Conservation (phyloP, 2,329 filamentous ascomycete genomes). For the Diaporthe caulivora region DNA sequence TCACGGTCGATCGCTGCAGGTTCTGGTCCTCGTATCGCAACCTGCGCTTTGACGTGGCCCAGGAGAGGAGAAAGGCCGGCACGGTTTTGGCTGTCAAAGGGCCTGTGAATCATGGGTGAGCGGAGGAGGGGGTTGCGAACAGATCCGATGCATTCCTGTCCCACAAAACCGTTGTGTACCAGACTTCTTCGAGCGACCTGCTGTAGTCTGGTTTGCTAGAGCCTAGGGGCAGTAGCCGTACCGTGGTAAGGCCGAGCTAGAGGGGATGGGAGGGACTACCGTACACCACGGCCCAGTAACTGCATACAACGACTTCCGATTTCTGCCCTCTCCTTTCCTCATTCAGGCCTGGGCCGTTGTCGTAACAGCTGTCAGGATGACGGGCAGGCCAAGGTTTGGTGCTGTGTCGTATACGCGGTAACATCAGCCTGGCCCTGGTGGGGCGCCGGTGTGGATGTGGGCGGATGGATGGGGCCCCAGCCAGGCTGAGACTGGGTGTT, state of each 20-base stretch:
- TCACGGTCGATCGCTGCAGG: neutral
- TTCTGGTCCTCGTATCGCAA: neutral
- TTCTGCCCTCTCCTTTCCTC: neutral
- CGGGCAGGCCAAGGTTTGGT: slow-evolving; percentile 1
- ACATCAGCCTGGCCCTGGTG: neutral
- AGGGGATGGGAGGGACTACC: neutral
- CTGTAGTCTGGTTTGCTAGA: neutral
- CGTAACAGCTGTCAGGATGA: slow-evolving; percentile 21
- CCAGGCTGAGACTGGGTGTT: neutral
- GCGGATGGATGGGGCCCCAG: neutral
- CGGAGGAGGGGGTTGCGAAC: too few relatives aligned
- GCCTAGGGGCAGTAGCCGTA: neutral
- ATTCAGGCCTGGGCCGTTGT: neutral
- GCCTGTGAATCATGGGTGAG: neutral
- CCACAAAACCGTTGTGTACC: neutral
- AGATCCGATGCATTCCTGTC: neutral
- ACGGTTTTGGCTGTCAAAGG: neutral
- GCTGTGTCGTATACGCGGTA: neutral
- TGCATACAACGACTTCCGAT: slow-evolving; percentile 6
- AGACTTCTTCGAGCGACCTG: neutral
- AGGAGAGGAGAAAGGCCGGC: neutral
- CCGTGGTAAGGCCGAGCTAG: slow-evolving; percentile 1
- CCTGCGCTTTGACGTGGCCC: slow-evolving; percentile 11
- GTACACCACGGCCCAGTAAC: neutral
- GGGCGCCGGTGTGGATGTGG: neutral